Evolutionary conservation across 2,329 filamentous ascomycete species (phyloP).

Genomic region (Harringtonia lauricola): DNA sequence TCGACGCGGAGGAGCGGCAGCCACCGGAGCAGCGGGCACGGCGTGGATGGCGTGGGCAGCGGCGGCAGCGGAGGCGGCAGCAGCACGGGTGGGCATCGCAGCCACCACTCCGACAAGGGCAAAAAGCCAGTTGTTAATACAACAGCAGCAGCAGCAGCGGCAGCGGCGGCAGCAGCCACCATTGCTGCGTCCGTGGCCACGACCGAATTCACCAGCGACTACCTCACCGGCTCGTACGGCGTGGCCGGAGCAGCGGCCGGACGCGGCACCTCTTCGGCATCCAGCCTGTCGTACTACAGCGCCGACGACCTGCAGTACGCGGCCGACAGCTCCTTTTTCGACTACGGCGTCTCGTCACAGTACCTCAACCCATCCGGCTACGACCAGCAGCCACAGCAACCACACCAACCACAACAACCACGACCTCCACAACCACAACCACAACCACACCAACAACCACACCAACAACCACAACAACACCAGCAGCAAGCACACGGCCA

Average conservation of each 20-base stretch:
- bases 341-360: constrained; percentile 11
- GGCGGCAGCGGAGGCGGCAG: neutral
- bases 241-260: neutral
- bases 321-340: constrained; percentile 7
- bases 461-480: neutral
- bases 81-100: neutral
- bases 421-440: neutral
- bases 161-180: neutral
- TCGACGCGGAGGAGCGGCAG: neutral
- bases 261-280: neutral
- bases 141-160: neutral
- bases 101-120: neutral
- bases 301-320: constrained; percentile 8
- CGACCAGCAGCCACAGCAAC: neutral
- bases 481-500: no score
- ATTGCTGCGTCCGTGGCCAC: neutral
- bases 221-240: constrained; percentile 1
- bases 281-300: constrained; percentile 6
- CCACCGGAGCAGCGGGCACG: neutral
- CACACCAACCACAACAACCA: neutral
- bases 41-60: neutral
- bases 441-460: neutral
- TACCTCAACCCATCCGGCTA: constrained; percentile 3
- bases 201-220: neutral
- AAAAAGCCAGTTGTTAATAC: neutral